Percentiles rank a stretch among this genome's conserved stretches.
These are phyloP conservation scores for Penicillium longicatenatum DNA, from an alignment of 495 filamentous ascomycete genomes.

Conservation along the genomic window DNA sequence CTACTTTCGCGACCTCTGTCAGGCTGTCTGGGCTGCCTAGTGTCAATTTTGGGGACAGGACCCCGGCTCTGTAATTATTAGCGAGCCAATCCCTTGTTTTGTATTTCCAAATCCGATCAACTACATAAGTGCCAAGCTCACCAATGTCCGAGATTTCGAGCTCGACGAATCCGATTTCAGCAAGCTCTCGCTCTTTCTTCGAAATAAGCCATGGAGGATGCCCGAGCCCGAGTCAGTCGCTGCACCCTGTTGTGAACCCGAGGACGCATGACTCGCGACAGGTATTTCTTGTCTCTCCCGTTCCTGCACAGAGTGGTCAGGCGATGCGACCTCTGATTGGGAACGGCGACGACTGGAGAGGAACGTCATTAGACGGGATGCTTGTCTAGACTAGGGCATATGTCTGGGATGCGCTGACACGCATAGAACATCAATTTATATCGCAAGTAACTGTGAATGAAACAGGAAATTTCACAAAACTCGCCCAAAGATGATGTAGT, in stretches of 20 bases:
- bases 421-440: not conserved
- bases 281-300: not conserved
- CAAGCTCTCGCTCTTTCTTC: conserved; percentile 22
- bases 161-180: conserved; percentile 4
- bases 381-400: not conserved
- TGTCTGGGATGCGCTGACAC: not conserved
- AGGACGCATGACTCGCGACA: conserved; percentile 8
- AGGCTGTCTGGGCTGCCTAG: not conserved
- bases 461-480: not conserved
- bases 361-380: conserved; percentile 20
- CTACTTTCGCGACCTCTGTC: conserved; percentile 1
- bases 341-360: conserved; percentile 28
- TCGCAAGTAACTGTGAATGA: not conserved
- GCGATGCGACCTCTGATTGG: conserved; percentile 17
- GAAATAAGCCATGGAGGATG: conserved; percentile 34
- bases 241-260: not conserved
- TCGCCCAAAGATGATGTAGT: not conserved
- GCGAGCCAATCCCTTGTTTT: not conserved
- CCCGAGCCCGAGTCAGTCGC: conserved; percentile 12
- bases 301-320: conserved; percentile 8
- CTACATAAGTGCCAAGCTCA: not conserved
- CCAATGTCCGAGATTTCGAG: not conserved
- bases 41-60: not conserved
- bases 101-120: not conserved
- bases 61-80: not conserved